Conservation (phyloP, 345 rosid genomes). For the Balakata baccata region DNA sequence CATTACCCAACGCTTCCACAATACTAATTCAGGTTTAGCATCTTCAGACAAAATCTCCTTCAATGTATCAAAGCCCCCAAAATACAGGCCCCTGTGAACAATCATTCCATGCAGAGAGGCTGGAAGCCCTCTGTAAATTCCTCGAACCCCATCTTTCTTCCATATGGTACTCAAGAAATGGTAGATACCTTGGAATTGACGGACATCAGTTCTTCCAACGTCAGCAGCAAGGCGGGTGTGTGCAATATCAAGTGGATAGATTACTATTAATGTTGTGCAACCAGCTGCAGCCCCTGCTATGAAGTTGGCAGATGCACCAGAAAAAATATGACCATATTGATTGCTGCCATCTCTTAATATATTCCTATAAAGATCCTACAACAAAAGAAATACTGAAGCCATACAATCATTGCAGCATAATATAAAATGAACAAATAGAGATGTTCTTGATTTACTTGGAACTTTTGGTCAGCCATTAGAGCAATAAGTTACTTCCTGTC, state of each 20-base stretch:
- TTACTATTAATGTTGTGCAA: constrained; percentile 67
- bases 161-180: constrained; percentile 74
- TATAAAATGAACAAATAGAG: constrained; percentile 2
- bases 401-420: constrained; percentile 4
- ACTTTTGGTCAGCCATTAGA: neutral
- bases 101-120: constrained; percentile 88
- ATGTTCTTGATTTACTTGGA: neutral
- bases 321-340: constrained; percentile 42
- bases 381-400: neutral
- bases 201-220: constrained; percentile 64
- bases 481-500: neutral
- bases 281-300: constrained; percentile 91
- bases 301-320: constrained; percentile 82
- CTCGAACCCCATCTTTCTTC: constrained; percentile 70
- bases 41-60: constrained; percentile 66
- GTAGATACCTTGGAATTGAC: constrained; percentile 79
- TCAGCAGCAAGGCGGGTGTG: constrained; percentile 95
- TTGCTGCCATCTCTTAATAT: constrained; percentile 54
- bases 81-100: constrained; percentile 78
- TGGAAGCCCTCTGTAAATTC: constrained; percentile 87
- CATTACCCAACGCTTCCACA: constrained; percentile 85
- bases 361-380: constrained; percentile 78
- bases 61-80: constrained; percentile 91
- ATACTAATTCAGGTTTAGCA: constrained; percentile 49
- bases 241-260: constrained; percentile 90